Conservation (phyloP, 176 grass and related monocot genomes). For the Triticum urartu region DNA sequence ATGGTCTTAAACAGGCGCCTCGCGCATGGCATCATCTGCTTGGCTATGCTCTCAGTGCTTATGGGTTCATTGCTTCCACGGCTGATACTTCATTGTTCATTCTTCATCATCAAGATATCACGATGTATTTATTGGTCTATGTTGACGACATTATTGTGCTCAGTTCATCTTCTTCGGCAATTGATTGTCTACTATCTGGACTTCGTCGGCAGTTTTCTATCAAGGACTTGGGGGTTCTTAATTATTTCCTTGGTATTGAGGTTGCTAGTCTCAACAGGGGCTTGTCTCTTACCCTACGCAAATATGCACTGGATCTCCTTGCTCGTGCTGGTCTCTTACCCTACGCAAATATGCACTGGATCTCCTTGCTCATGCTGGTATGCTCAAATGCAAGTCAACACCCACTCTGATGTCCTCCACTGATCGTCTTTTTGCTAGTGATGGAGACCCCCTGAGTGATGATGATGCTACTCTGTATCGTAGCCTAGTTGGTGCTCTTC, state of each 20-base stretch:
- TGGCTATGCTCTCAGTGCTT: too few relatives aligned
- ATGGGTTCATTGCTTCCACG: too few relatives aligned
- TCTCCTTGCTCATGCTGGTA: not conserved
- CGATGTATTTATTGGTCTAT: too few relatives aligned
- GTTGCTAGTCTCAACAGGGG: not conserved
- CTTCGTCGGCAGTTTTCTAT: not conserved
- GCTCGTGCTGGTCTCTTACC: not conserved
- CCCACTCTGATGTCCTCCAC: not conserved
- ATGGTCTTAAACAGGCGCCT: too few relatives aligned
- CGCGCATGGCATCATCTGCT: too few relatives aligned
- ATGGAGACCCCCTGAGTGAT: not conserved
- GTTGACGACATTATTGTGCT: too few relatives aligned
- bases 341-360: not conserved
- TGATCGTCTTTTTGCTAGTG: not conserved
- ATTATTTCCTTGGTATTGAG: not conserved
- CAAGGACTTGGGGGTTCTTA: not conserved
- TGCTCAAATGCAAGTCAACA: not conserved
- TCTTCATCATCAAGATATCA: too few relatives aligned
- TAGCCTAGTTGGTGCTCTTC: too few relatives aligned
- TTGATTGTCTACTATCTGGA: not conserved
- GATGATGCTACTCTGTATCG: not conserved
- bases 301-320: not conserved
- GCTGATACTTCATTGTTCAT: too few relatives aligned
- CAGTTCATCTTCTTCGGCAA: not conserved
- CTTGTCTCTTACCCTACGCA: not conserved